phyloP scores from a whole-genome alignment of 441 rosid genomes.

The Adansonia gregorii region DNA sequence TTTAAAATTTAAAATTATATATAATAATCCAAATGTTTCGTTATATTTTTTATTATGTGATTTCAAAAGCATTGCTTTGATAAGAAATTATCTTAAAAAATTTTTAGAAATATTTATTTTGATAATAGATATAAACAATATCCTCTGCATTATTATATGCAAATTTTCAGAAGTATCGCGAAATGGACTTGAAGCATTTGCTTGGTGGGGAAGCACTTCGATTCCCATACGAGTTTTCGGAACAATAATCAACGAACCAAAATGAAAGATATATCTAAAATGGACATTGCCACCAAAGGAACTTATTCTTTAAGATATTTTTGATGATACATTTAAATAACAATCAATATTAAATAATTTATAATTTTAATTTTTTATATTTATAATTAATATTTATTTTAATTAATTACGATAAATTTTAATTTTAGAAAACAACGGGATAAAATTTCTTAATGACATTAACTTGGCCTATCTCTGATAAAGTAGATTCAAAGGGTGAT shows the following conservation, averaged over 20 bases:
- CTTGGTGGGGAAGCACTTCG: neutral
- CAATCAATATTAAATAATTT: too few relatives aligned
- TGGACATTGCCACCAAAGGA: slow-evolving; percentile 6
- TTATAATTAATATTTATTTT: too few relatives aligned
- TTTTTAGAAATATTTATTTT: too few relatives aligned
- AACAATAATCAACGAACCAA: slow-evolving; percentile 11
- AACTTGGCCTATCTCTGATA: neutral
- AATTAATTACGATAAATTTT: too few relatives aligned
- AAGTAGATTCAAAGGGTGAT: slow-evolving; percentile 19
- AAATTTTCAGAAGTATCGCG: neutral
- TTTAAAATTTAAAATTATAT: too few relatives aligned
- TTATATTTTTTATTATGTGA: too few relatives aligned
- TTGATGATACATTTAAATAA: too few relatives aligned
- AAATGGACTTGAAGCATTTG: neutral
- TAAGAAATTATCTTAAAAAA: too few relatives aligned
- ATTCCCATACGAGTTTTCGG: neutral
- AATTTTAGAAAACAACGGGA: neutral
- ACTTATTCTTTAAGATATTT: neutral
- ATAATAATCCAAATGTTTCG: too few relatives aligned
- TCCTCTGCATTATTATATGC: neutral
- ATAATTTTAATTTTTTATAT: too few relatives aligned
- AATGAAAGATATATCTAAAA: neutral
- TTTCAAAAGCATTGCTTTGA: too few relatives aligned
- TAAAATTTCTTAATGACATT: neutral
- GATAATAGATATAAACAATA: too few relatives aligned